Conservation (phyloP, 2,329 filamentous ascomycete genomes). For the Ambrosiella xylebori region DNA sequence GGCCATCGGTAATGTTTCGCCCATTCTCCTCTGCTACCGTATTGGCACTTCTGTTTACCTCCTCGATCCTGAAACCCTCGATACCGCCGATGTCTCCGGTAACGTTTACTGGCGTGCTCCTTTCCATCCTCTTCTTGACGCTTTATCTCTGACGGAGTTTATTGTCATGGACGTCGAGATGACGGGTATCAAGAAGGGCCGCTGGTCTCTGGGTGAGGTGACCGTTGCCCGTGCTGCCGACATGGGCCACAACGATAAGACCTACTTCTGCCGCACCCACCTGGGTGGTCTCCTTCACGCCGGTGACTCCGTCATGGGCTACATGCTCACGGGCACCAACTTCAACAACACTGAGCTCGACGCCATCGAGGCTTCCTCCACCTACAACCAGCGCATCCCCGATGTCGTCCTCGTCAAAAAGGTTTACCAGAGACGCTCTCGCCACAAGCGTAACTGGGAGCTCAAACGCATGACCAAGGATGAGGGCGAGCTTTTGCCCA, state of each 20-base stretch:
- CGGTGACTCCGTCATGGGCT: slow-evolving; percentile 90
- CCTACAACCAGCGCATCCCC: slow-evolving; percentile 63
- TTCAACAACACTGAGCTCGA: slow-evolving; percentile 84
- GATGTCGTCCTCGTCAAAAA: slow-evolving; percentile 97
- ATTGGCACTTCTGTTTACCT: slow-evolving; percentile 83
- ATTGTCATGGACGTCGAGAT: slow-evolving; percentile 89
- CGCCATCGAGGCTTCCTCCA: slow-evolving; percentile 58
- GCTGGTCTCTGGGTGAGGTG: slow-evolving; percentile 69
- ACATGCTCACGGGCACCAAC: slow-evolving; percentile 72
- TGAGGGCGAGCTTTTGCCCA: slow-evolving; percentile 69
- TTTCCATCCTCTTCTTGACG: slow-evolving; percentile 68
- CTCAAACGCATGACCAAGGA: slow-evolving; percentile 87
- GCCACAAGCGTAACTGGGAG: slow-evolving; percentile 70
- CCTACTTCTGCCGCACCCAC: slow-evolving; percentile 82
- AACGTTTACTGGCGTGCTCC: slow-evolving; percentile 81
- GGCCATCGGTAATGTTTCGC: slow-evolving; percentile 71
- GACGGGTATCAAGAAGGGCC: slow-evolving; percentile 56
- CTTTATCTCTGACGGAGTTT: slow-evolving; percentile 76
- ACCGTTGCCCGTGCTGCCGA: slow-evolving; percentile 79
- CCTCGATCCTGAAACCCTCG: slow-evolving; percentile 76
- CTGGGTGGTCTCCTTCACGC: slow-evolving; percentile 70
- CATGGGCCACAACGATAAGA: slow-evolving; percentile 68
- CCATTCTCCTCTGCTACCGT: slow-evolving; percentile 69
- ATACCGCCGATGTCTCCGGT: slow-evolving; percentile 70
- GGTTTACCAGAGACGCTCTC: slow-evolving; percentile 76